Conservation (phyloP, 2,329 filamentous ascomycete species). For the Xylariales sp. region DNA sequence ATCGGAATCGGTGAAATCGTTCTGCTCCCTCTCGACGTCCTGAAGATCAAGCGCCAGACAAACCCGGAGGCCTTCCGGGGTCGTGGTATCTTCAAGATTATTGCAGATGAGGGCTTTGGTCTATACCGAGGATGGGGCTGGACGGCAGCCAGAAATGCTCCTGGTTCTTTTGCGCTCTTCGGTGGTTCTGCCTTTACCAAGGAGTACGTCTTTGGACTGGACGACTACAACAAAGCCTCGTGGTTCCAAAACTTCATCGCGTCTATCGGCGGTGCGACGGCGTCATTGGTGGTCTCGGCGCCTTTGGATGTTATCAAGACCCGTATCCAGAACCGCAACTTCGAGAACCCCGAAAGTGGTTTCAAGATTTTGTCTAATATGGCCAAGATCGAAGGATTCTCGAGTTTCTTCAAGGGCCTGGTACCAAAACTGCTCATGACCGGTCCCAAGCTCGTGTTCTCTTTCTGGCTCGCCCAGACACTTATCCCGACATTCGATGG, state of each 20-base stretch:
- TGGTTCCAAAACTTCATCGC: slow-evolving; percentile 98
- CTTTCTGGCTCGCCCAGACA: slow-evolving; percentile 98
- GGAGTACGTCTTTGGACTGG: slow-evolving; percentile 85
- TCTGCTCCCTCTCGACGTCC: slow-evolving; percentile 87
- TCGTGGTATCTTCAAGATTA: slow-evolving; percentile 82
- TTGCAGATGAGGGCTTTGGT: slow-evolving; percentile 90
- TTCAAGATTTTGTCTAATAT: slow-evolving; percentile 90
- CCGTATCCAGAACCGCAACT: slow-evolving; percentile 96
- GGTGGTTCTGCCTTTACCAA: slow-evolving; percentile 96
- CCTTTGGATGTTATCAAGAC: slow-evolving; percentile 98
- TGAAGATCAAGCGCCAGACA: slow-evolving; percentile 99
- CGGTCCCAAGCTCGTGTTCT: slow-evolving; percentile 97
- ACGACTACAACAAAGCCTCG: slow-evolving; percentile 90
- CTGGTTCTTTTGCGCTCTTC: slow-evolving; percentile 95
- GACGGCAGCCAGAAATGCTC: slow-evolving; percentile 95
- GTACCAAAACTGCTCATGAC: slow-evolving; percentile 99
- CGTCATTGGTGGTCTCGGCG: slow-evolving; percentile 93
- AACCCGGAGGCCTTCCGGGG: slow-evolving; percentile 98
- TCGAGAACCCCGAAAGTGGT: slow-evolving; percentile 93
- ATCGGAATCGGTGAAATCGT: slow-evolving; percentile 98
- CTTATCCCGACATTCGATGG: slow-evolving; percentile 85
- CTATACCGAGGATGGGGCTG: slow-evolving; percentile 95
- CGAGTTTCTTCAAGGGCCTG: slow-evolving; percentile 95
- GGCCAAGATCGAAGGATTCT: slow-evolving; percentile 81
- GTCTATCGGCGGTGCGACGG: slow-evolving; percentile 89